phyloP scores from a whole-genome alignment of 2,329 filamentous ascomycete genomes.

The Blastomyces silverae region DNA sequence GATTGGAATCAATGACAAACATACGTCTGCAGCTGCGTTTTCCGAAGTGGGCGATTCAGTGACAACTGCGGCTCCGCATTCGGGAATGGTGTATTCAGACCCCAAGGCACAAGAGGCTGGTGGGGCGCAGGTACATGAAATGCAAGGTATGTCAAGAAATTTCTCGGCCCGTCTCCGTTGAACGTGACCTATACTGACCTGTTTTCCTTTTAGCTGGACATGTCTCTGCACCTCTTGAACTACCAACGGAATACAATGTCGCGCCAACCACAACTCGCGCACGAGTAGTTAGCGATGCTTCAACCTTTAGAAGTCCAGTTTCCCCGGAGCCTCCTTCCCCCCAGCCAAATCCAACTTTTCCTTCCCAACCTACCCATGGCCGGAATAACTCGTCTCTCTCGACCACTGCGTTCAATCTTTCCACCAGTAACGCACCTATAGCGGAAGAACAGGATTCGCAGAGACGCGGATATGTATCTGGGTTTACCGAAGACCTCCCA shows the following conservation, averaged over 20 bases:
- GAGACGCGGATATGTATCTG: constrained; percentile 19
- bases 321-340: constrained; percentile 19
- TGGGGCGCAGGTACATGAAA: constrained; percentile 28
- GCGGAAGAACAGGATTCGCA: constrained; percentile 15
- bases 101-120: constrained; percentile 24
- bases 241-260: constrained; percentile 21
- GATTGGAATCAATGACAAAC: constrained; percentile 20
- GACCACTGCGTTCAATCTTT: constrained; percentile 18
- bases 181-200: constrained; percentile 7
- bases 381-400: constrained; percentile 21
- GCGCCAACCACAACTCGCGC: constrained; percentile 16
- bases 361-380: constrained; percentile 17
- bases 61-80: constrained; percentile 17
- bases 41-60: constrained; percentile 20
- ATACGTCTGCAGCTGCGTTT: constrained; percentile 14
- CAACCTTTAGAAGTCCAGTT: constrained; percentile 22
- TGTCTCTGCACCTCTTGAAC: constrained; percentile 14
- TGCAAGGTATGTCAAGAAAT: constrained; percentile 27
- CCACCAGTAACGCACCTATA: constrained; percentile 15
- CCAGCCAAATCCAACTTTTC: constrained; percentile 9
- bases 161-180: not conserved
- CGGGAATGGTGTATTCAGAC: constrained; percentile 16
- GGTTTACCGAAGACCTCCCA: constrained; percentile 21
- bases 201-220: constrained; percentile 14
- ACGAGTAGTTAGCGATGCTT: constrained; percentile 22